Base-by-base conservation (phyloP, 768 basidiomycete genomes). In the Trametes cinnabarina region DNA sequence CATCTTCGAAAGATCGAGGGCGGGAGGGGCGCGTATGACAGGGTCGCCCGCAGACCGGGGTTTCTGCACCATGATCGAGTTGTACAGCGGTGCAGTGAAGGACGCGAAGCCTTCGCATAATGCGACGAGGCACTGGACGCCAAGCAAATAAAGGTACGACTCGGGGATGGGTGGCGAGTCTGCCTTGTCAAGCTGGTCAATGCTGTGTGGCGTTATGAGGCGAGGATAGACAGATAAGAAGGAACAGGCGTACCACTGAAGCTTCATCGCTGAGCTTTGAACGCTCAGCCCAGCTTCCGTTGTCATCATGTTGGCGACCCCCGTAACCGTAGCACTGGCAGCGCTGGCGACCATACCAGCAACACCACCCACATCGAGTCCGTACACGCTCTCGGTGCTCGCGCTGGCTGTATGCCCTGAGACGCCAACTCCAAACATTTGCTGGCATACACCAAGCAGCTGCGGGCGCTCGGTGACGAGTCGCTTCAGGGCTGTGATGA, bases 171-270 rank as follows among this genome's bases (percentile, higher is more conserved):
- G 79, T 0, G 97, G 97, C 0, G 94, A 85, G 64, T 99, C 97
- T 0, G 93, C 90, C 71, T 99, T 99, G 76, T 99, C 96, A 12
- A 98, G 83, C 71, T 98, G 97, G 69, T 99, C 96, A 64, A 99
- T 98, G 69, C 95, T 97, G 37, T 22, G 22, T 9, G 19, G 15
- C 23, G 11, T 4, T 8, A 35, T 0, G 20, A 12, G 20, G 20
- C 2, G 22, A 23, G 17, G 5, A 23, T 17, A 50, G 35, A 3
- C 30, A 41, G 5, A 28, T n/a, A 48, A 35, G 20, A 22, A 30
- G 32, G 39, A 14, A 30, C 17, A 40, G 4, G 75, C 84, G 40
- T 59, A 94, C 94, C 95, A 94, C 71, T 94, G 92, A 23, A 97
- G 70, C 69, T 94, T 96, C 88, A 96, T 92, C 0, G 86, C 79